These are phyloP conservation scores for Ogataea pignaliae DNA, from an alignment of 805 yeast genomes.

Conservation along the genomic window DNA sequence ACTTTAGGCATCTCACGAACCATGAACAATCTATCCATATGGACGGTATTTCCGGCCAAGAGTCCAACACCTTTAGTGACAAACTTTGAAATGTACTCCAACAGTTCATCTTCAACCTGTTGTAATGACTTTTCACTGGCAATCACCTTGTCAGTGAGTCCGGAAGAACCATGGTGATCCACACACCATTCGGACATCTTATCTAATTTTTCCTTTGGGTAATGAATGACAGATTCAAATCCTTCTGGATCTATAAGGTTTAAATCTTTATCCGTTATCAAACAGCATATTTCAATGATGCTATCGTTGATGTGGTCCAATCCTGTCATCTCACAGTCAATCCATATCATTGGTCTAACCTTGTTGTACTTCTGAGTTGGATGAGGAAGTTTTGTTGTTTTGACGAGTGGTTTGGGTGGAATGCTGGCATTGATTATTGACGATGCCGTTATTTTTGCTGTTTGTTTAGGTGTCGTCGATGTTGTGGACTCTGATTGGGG, in stretches of 20 bases:
- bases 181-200: slow-evolving; percentile 87
- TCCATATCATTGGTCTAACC: slow-evolving; percentile 66
- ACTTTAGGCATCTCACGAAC: slow-evolving; percentile 77
- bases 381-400: not conserved
- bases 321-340: slow-evolving; percentile 99
- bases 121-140: slow-evolving; percentile 47
- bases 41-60: slow-evolving; percentile 88
- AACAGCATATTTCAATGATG: slow-evolving; percentile 88
- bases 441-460: no score
- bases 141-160: slow-evolving; percentile 70
- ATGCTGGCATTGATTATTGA: no score
- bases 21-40: slow-evolving; percentile 86
- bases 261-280: slow-evolving; percentile 80
- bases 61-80: slow-evolving; percentile 59
- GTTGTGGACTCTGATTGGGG: no score
- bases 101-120: slow-evolving; percentile 62
- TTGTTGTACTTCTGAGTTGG: slow-evolving; percentile 12
- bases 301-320: slow-evolving; percentile 72
- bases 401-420: no score
- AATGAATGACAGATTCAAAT: slow-evolving; percentile 78
- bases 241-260: slow-evolving; percentile 65
- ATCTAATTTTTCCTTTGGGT: slow-evolving; percentile 55
- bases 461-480: no score
- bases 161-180: slow-evolving; percentile 71
- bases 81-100: slow-evolving; percentile 53